Evolutionary conservation across 2,329 filamentous ascomycete genomes (phyloP), one percentile per base, ranked within the genome.

Genomic region (Graphium sp.): DNA sequence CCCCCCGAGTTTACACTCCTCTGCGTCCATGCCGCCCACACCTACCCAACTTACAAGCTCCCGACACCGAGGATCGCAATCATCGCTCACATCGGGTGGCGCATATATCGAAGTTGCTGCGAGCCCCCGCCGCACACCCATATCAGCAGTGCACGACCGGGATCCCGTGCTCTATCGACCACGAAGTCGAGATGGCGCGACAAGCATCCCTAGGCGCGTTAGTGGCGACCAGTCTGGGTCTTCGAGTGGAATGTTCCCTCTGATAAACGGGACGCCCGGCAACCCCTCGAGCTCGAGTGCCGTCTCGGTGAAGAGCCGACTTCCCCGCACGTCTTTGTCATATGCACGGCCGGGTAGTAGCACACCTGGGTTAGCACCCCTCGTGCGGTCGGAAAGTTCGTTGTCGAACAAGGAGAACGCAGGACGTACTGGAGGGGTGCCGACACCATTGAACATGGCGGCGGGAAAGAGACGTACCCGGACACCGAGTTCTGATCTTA

Each of bases 31-130:
- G 32, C 65, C 66, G 3, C 54, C 59, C 20, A 70, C 64, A 4
- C 65, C 66, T 0, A 66, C 62, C 1, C 53, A 60, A 25, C 47
- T 49, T 18, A 54, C 43, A 38, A 49, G 40, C 32, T 28, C 33
- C 12, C 34, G 33, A 22, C 44, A 42, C 24, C 46, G 44, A 9
- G 39, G 41, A 8, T 45, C 45, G 1, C 49, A 49, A 33, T 48
- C 48, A 4, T 41, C 39, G 9, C 32, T 25, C 24, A 35, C 51
- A 5, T 47, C 46, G 5, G 38, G 42, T 32, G 50, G 54, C 6
- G 53, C 63, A 1, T 62, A 55, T 32, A 60, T 69, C 31, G 66
- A 70, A 36, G 56, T 70, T 6, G 62, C 64, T 3, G 53, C 62
- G 22, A 62, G 54, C 28, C 58, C 60, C 6, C 46, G 55, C 6